Conservation (phyloP, 2,329 filamentous ascomycete species). For the Colletotrichum euphorbiae region DNA sequence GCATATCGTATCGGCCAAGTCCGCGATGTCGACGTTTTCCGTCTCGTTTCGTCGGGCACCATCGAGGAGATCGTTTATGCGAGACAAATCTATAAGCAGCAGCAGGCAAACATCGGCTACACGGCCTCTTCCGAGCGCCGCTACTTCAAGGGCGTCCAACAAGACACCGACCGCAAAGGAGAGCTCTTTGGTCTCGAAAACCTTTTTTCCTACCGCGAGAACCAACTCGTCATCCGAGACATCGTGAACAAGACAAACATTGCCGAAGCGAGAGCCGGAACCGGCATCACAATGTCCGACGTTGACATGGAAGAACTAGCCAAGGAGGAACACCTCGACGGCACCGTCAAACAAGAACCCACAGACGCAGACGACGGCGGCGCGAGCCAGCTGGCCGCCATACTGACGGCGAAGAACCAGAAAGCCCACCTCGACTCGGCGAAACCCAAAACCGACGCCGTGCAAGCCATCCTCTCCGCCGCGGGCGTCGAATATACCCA, state of each 20-base stretch:
- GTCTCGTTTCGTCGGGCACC: constrained; percentile 89
- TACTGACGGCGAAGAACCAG: constrained; percentile 54
- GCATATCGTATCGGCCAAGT: constrained; percentile 96
- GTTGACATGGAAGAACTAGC: constrained; percentile 75
- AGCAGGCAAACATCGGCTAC: constrained; percentile 98
- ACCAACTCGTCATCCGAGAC: constrained; percentile 86
- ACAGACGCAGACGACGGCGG: constrained; percentile 66
- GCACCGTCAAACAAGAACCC: constrained; percentile 57
- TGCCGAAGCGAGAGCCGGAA: constrained; percentile 88
- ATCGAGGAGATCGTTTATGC: constrained; percentile 98
- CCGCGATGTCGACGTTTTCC: constrained; percentile 94
- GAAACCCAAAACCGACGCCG: constrained; percentile 72
- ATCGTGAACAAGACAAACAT: constrained; percentile 99
- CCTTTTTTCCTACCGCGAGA: constrained; percentile 83
- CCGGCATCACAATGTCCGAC: constrained; percentile 82
- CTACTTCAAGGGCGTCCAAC: constrained; percentile 95
- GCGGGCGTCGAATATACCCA: constrained; percentile 96
- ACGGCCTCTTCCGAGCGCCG: constrained; percentile 90
- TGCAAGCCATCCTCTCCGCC: constrained; percentile 88
- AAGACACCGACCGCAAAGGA: constrained; percentile 83
- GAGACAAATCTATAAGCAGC: constrained; percentile 97
- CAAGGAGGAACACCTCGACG: constrained; percentile 57
- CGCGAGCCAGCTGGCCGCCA: constrained; percentile 67
- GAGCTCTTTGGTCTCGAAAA: constrained; percentile 95
- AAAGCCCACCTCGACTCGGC: constrained; percentile 59